Evolutionary conservation across 106 monocot species (phyloP), one percentile per base, ranked within the genome.

Genomic region (Hemerocallis citrina): DNA sequence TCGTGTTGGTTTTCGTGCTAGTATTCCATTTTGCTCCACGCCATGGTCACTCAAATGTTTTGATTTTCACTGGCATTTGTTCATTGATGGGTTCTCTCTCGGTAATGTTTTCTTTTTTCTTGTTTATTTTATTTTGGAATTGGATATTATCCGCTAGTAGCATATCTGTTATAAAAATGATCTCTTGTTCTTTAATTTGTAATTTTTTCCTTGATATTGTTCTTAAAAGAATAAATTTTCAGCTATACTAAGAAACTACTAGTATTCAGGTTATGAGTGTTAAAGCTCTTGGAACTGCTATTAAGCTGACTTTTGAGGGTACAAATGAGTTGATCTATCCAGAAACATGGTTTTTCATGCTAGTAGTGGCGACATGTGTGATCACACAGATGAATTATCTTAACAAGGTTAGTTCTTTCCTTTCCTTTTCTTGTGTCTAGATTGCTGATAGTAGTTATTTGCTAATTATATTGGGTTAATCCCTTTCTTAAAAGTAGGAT

Each of bases 41-140:
- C 20, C 84, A 87, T 79, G 95, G 95, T 17, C 86, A 96, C 57
- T 79, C 95, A 14, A 86, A 96, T 69, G 84, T 90, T 55, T 79
- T 87, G 83, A 68, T 96, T 10, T 96, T 87, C 59, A 52, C 90
- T 52, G 79, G 86, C 14, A 87, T 96, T 46, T 96, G 95, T 36
- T 96, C 95, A 21, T 61, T 79, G 3, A 69, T 87, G 51, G 95
- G 95, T 58, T 96, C 95, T 65, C 72, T 96, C 55, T 87, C 90
- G 74, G 95, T 96, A 78, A 77, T 41, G 27, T 17, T 44, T 44
- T 40, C 39, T 38, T 44, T 40, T 24, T 38, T 59, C 30, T 57
- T 13, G 15, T 7, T 41, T 41, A 41, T 41, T 41, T 13, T 13
- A 41, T 13, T 41, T 13, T 41, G 11, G 1, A n/a, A n/a, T n/a